Base-by-base conservation (phyloP, 129 eudicot species). In the Lactuca saligna region DNA sequence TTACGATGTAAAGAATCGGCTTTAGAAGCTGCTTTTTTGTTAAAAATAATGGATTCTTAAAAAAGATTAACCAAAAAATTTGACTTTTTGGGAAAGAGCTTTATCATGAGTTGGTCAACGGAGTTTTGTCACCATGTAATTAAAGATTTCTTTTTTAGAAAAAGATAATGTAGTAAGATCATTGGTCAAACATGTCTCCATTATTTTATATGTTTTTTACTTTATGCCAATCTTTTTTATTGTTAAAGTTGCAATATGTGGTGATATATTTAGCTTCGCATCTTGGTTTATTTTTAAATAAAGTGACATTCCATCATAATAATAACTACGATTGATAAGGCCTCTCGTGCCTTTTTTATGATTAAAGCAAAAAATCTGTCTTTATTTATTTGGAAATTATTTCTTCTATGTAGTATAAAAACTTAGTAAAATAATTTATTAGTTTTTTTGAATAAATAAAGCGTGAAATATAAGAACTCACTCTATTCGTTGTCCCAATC, bases 1-100 rank as follows among this genome's bases (percentile, higher is more conserved):
- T 70, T 87, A 74, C 89, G 85, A 72, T 82, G 85, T 84, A 89
- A 89, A 78, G 97, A 89, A 75, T 83, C 89, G 6, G 98, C 98
- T 2, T 16, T 93, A 34, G 97, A 93, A 73, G 79, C 88, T 64
- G 95, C 98, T 58, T 93, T 93, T 76, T 92, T 93, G 12, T 64
- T 93, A 38, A 89, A 87, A 81, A 68, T 81, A 61, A 68, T 92
- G 80, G 92, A 85, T 74, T 68, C 88, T 41, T 84, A 82, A 34
- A 72, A 72, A 54, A 64, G 16, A 54, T 48, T 49, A 14, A 46
- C 46, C 14, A 32, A 64, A 72, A 73, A 32, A 60, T 44, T 44
- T 41, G 39, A 61, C 54, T 68, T 72, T 72, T 72, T 72, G 44
- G 57, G 58, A n/a, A 48, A 42, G 64, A 76, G n/a, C n/a, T 69